These are phyloP conservation scores for Volutella citrinella DNA, from an alignment of 2,329 filamentous ascomycete genomes.

Conservation along the genomic window DNA sequence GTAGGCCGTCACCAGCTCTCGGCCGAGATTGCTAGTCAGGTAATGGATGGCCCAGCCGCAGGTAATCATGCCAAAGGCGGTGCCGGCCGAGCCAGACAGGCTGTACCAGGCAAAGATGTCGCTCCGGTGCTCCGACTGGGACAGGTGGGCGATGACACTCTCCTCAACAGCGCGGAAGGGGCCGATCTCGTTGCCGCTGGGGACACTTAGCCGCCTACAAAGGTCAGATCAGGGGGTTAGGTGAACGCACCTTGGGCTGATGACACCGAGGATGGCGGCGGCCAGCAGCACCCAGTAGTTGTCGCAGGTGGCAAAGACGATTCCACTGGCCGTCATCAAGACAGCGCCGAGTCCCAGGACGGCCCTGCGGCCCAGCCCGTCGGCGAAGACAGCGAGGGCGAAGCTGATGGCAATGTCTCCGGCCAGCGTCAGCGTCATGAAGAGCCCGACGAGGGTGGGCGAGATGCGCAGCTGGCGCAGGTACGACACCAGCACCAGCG, in stretches of 20 bases:
- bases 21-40: constrained; percentile 40
- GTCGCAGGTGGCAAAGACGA: constrained; percentile 49
- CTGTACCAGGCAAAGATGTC: constrained; percentile 64
- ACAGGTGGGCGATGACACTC: constrained; percentile 57
- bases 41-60: constrained; percentile 58
- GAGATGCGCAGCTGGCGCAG: constrained; percentile 49
- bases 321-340: constrained; percentile 54
- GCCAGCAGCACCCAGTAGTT: constrained; percentile 58
- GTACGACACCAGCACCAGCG: constrained; percentile 55
- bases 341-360: constrained; percentile 53
- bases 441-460: constrained; percentile 54
- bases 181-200: constrained; percentile 61
- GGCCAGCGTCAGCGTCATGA: constrained; percentile 62
- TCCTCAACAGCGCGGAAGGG: constrained; percentile 63
- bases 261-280: constrained; percentile 59
- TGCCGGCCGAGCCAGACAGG: constrained; percentile 55
- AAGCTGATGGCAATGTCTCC: constrained; percentile 61
- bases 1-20: constrained; percentile 47
- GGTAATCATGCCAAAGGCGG: constrained; percentile 56
- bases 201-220: not conserved
- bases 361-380: constrained; percentile 51
- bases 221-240: rapidly evolving
- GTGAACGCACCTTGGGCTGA: constrained; percentile 48
- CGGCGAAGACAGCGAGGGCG: constrained; percentile 56
- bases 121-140: constrained; percentile 39